These are phyloP conservation scores for Cerioporus squamosus DNA, from an alignment of 1,284 basidiomycete genomes.

Conservation along the genomic window DNA sequence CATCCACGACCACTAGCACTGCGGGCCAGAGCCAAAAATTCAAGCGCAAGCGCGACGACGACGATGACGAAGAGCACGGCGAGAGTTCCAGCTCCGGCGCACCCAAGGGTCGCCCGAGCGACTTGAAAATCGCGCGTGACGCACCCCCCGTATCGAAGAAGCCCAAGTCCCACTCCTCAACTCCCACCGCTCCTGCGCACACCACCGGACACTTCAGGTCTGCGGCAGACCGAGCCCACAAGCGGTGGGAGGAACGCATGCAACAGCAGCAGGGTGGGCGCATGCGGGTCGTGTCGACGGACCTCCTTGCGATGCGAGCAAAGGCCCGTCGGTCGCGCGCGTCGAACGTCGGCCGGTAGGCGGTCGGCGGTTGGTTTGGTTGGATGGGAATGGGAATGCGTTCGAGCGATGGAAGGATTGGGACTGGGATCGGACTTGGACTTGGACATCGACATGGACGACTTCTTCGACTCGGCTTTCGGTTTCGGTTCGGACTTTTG, in stretches of 20 bases:
- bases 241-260: background rate
- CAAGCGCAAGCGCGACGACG: background rate
- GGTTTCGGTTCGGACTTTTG: no score
- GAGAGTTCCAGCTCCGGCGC: background rate
- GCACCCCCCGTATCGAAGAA: background rate
- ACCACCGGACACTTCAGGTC: background rate
- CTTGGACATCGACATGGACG: no score
- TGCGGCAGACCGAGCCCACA: background rate
- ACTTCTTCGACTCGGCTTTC: no score
- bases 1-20: background rate
- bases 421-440: background rate
- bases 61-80: background rate
- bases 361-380: background rate
- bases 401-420: background rate
- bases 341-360: background rate
- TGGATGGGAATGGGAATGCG: background rate
- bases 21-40: background rate
- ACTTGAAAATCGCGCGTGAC: background rate
- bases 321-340: background rate
- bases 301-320: background rate
- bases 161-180: background rate
- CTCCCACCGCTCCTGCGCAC: background rate
- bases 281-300: constrained; percentile 1
- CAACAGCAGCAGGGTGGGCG: background rate
- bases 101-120: background rate